A percentile compares a stretch with the other conserved stretches of the same genome.
phyloP scores from a whole-genome alignment of 768 basidiomycete species.

The Lactarius hatsudake region DNA sequence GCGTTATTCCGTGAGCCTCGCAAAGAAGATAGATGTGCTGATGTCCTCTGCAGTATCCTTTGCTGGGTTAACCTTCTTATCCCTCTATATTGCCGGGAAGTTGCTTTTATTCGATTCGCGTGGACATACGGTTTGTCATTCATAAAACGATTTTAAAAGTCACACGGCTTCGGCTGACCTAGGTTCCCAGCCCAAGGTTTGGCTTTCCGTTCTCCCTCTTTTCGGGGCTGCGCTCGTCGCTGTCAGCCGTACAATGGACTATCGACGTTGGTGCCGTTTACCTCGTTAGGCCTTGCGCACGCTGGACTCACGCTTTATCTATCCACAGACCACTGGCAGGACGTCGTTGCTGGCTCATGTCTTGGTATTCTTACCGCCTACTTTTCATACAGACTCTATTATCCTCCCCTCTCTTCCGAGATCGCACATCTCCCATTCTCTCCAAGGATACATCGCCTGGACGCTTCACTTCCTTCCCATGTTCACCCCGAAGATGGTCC shows the following conservation, averaged over 20 bases:
- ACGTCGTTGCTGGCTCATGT: conserved; percentile 76
- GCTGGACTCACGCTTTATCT: conserved; percentile 19
- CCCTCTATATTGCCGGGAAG: conserved; percentile 89
- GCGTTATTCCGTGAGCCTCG: conserved; percentile 32
- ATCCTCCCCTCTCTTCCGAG: conserved; percentile 63
- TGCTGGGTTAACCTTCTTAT: conserved; percentile 86
- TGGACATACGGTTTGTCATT: conserved; percentile 61
- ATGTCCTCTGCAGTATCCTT: conserved; percentile 65
- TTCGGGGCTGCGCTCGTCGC: conserved; percentile 75
- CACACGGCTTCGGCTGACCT: conserved; percentile 5
- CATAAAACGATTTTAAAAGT: neutral
- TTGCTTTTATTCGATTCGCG: conserved; percentile 83
- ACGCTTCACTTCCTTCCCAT: conserved; percentile 43
- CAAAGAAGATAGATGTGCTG: conserved; percentile 3
- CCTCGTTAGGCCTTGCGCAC: neutral
- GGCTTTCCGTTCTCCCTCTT: conserved; percentile 78
- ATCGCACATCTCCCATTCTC: conserved; percentile 67
- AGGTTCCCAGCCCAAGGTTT: conserved; percentile 56
- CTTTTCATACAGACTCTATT: conserved; percentile 83
- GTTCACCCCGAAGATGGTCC: conserved; percentile 16
- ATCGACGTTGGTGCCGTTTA: conserved; percentile 57
- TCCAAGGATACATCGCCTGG: conserved; percentile 57
- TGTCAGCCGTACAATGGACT: conserved; percentile 89
- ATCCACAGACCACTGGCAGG: conserved; percentile 81
- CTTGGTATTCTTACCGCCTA: conserved; percentile 71